These are phyloP conservation scores for Thecaphora thlaspeos DNA, from an alignment of 1,284 basidiomycete genomes.

Conservation along the genomic window DNA sequence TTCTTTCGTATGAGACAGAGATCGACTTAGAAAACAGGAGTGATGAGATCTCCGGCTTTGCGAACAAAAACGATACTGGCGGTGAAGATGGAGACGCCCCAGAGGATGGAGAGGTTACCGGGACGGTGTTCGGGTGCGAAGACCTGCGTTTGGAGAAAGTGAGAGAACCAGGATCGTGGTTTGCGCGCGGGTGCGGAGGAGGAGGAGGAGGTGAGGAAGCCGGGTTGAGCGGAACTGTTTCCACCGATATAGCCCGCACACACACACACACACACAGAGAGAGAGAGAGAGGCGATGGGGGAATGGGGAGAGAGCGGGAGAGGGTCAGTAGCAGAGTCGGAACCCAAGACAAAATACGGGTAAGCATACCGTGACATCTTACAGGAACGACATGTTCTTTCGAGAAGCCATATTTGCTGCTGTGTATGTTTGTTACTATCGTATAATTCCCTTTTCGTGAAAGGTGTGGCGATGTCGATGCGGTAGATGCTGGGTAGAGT, in stretches of 20 bases:
- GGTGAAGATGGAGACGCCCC: constrained; percentile 47
- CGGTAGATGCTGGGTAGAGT: too few species aligned
- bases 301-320: too few species aligned
- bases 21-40: constrained; percentile 33
- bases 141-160: constrained; percentile 45
- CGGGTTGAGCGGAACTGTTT: neutral
- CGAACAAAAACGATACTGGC: constrained; percentile 44
- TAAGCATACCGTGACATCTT: too few species aligned
- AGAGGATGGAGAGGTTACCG: constrained; percentile 48
- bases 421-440: too few species aligned
- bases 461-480: too few species aligned
- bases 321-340: too few species aligned
- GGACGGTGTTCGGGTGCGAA: constrained; percentile 47
- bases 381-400: too few species aligned
- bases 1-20: neutral
- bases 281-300: neutral
- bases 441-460: too few species aligned
- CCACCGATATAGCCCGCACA: too few species aligned
- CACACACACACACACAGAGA: neutral
- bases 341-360: too few species aligned
- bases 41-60: constrained; percentile 44
- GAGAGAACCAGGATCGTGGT: neutral
- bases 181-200: neutral
- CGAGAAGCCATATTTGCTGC: too few species aligned
- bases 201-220: neutral